Conservation (phyloP, 169 alveolate genomes). For the Besnoitia besnoiti region DNA sequence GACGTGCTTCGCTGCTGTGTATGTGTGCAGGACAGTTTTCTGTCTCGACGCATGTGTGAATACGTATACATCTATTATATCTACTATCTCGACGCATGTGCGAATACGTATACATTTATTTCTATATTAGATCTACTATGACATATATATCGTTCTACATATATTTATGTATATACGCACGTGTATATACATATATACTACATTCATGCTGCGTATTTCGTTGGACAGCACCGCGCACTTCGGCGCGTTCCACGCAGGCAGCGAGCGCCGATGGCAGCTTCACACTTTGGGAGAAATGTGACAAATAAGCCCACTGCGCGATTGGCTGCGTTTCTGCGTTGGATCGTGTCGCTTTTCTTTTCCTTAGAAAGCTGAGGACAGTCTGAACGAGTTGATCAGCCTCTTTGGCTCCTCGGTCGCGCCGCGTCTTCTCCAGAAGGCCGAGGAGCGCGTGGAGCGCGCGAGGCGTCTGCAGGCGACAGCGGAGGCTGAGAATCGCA, state of each 20-base stretch:
- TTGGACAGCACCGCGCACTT: no score
- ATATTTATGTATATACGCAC: background rate
- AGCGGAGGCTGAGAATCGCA: constrained; percentile 28
- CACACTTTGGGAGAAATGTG: background rate
- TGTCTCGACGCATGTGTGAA: background rate
- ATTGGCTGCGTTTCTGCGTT: no score
- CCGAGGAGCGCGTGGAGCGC: constrained; percentile 63
- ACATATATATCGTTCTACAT: background rate
- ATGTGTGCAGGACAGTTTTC: background rate
- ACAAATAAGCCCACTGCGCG: no score
- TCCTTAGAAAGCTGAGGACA: constrained; percentile 64
- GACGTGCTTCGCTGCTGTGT: background rate
- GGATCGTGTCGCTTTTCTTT: background rate
- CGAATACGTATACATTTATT: background rate
- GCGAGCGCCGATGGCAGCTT: background rate
- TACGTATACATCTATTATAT: background rate
- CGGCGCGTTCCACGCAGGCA: no score
- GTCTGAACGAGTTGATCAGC: constrained; percentile 58
- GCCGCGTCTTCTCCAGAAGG: constrained; percentile 56
- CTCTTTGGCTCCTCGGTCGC: constrained; percentile 56
- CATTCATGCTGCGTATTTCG: no score
- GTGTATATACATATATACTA: background rate
- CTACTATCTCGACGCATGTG: background rate
- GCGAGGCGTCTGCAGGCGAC: constrained; percentile 60
- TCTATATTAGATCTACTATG: background rate